Evolutionary conservation across 352 stramenopile genomes (phyloP).

Genomic region (Phytophthora boehmeriae): DNA sequence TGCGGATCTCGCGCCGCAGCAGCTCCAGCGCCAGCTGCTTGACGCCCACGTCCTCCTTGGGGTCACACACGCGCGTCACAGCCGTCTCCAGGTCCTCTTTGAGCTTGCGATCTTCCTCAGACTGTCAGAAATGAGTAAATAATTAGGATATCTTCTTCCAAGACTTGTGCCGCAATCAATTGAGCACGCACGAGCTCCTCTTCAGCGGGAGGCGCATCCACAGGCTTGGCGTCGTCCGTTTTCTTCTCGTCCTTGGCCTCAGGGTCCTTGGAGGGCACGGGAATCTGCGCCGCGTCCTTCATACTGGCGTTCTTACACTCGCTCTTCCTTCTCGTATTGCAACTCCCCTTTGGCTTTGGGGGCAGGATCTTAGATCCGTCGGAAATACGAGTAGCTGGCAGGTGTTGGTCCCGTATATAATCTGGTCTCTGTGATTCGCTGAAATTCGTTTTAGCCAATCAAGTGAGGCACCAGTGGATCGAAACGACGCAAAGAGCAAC

Average conservation of each 20-base stretch:
- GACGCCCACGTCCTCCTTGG: conserved; percentile 60
- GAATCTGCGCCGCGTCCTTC: conserved; percentile 73
- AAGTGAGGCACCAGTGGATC: not conserved
- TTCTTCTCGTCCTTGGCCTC: conserved; percentile 48
- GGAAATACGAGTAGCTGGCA: not conserved
- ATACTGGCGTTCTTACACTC: conserved; percentile 45
- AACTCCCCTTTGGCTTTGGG: conserved; percentile 26
- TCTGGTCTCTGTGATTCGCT: not conserved
- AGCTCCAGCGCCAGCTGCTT: conserved; percentile 94
- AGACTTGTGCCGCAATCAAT: not conserved
- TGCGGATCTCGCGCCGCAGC: conserved; percentile 96
- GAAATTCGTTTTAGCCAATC: not conserved
- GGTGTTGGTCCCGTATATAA: not conserved
- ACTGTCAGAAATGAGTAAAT: conserved; percentile 42
- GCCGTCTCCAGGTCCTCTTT: conserved; percentile 93
- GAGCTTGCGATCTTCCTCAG: conserved; percentile 92
- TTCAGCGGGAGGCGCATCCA: conserved; percentile 39
- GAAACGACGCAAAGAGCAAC: conserved; percentile 2
- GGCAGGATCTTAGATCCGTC: not conserved
- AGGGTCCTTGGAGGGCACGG: conserved; percentile 66
- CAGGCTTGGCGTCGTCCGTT: conserved; percentile 30
- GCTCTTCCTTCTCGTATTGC: conserved; percentile 16
- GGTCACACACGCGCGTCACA: conserved; percentile 80
- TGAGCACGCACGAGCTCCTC: conserved; percentile 70
- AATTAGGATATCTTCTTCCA: not conserved